Base-by-base conservation (phyloP, 768 basidiomycete genomes). In the Suillus luteus region DNA sequence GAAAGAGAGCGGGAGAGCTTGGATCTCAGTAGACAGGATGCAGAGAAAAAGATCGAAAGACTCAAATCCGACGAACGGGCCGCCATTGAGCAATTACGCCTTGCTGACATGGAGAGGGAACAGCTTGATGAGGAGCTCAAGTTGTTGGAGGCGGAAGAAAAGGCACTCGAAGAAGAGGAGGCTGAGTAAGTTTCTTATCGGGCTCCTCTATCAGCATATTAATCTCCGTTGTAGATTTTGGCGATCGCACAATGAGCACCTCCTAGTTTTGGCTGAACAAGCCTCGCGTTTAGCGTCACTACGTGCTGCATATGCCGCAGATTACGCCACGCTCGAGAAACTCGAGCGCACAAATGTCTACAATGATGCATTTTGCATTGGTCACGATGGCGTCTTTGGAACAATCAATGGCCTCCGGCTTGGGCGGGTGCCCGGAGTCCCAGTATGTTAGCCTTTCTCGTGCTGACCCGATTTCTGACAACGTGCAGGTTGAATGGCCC, bases 321-420 rank as follows among this genome's bases (percentile, higher is more conserved):
- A 93, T 70, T 83, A 89, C 22, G 84, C 83, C 12, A 89, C 88
- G 4, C 81, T 92, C 17, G 92, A 94, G 72, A 91, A 92, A 74
- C 82, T 97, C 12, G 91, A 95, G 72, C 85, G 90, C 60, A 94
- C 94, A 2, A 97, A 97, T 71, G 95, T 97, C 27, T 96, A 96
- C 79, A 95, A 95, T 65, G 95, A 97, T 69, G 92, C 94, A 0
- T 97, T 97, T 72, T 95, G 93, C 70, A 96, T 96, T 68, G 94
- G 95, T 3, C 93, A 95, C 65, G 95, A 96, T 70, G 93, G 93
- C 6, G 91, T 92, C 1, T 95, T 99, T 70, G 97, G 95, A 2
- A 99, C 96, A n/a, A 98, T 99, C 75, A 99, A 99, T 70, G 95
- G 95, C 3, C 82, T 99, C 15, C 86, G 97, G 43, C 77, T 99